phyloP scores from a whole-genome alignment of 805 yeast species.

The Candida saitoana region DNA sequence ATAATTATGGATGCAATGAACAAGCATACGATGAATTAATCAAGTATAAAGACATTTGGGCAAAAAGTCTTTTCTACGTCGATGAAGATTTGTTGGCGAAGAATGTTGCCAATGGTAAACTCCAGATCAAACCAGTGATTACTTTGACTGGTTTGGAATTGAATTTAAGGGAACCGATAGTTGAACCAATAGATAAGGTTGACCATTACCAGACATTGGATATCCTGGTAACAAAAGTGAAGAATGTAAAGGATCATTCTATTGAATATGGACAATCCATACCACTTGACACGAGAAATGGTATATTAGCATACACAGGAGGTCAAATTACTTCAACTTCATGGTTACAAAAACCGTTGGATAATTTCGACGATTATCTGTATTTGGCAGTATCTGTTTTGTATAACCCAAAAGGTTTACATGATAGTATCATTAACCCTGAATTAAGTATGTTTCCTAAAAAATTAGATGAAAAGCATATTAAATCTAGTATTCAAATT shows the following conservation, averaged over 20 bases:
- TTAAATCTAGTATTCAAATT: conserved; percentile 42
- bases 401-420: conserved; percentile 22
- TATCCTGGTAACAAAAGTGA: neutral
- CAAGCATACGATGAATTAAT: conserved; percentile 39
- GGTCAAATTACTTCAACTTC: conserved; percentile 49
- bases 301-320: conserved; percentile 46
- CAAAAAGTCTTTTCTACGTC: conserved; percentile 41
- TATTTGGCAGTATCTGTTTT: conserved; percentile 51
- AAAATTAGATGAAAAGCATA: conserved; percentile 5
- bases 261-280: conserved; percentile 3
- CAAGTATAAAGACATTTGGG: conserved; percentile 48
- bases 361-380: conserved; percentile 18
- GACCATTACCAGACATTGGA: conserved; percentile 7
- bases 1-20: conserved; percentile 48
- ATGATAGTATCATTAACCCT: conserved; percentile 18
- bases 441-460: conserved; percentile 30
- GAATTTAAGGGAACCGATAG: conserved; percentile 11
- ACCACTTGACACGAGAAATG: conserved; percentile 19
- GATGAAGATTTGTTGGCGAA: conserved; percentile 20
- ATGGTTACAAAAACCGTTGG: conserved; percentile 42
- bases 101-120: conserved; percentile 6
- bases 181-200: conserved; percentile 5
- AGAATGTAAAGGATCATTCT: neutral
- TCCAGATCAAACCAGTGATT: neutral
- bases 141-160: conserved; percentile 5